phyloP scores from a whole-genome alignment of 2,329 filamentous ascomycete genomes.

The Sporothrix mexicana region DNA sequence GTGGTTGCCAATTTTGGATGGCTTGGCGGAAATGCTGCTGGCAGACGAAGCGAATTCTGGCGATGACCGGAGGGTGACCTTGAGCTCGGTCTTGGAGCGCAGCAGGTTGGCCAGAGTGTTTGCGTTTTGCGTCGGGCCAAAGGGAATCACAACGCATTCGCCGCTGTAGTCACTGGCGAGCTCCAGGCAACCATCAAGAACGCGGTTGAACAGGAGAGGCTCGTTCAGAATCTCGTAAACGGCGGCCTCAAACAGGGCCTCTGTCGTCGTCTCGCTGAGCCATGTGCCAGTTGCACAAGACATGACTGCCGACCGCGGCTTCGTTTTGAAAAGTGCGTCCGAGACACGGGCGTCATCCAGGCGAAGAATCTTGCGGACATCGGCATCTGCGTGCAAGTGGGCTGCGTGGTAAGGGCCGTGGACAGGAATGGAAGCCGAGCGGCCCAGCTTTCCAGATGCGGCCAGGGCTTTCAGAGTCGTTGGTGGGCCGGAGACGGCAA shows the following conservation, averaged over 20 bases:
- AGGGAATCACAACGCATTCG: conserved; percentile 55
- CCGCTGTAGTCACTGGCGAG: conserved; percentile 50
- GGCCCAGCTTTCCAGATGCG: conserved; percentile 49
- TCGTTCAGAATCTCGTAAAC: conserved; percentile 58
- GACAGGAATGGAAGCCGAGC: conserved; percentile 57
- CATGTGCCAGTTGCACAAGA: conserved; percentile 56
- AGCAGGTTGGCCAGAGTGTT: conserved; percentile 53
- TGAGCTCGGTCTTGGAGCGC: conserved; percentile 50
- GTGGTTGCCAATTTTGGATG: conserved; percentile 53
- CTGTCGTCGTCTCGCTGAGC: conserved; percentile 50
- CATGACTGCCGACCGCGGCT: conserved; percentile 56
- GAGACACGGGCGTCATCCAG: conserved; percentile 50
- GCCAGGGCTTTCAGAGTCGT: conserved; percentile 53
- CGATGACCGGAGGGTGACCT: conserved; percentile 50
- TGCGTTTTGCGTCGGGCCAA: conserved; percentile 57
- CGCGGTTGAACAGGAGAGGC: conserved; percentile 54
- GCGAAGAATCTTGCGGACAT: conserved; percentile 54
- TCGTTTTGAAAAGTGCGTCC: conserved; percentile 50
- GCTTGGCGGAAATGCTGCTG: conserved; percentile 39
- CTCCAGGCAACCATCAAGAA: conserved; percentile 55
- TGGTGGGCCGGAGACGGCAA: conserved; percentile 63
- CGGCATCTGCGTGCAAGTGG: conserved; percentile 55
- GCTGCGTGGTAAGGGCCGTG: conserved; percentile 63
- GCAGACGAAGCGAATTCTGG: conserved; percentile 45
- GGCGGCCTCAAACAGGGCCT: conserved; percentile 51